Evolutionary conservation across 2,329 filamentous ascomycete genomes (phyloP), one percentile per base, ranked within the genome.

Genomic region (Cladorrhinum sp.): DNA sequence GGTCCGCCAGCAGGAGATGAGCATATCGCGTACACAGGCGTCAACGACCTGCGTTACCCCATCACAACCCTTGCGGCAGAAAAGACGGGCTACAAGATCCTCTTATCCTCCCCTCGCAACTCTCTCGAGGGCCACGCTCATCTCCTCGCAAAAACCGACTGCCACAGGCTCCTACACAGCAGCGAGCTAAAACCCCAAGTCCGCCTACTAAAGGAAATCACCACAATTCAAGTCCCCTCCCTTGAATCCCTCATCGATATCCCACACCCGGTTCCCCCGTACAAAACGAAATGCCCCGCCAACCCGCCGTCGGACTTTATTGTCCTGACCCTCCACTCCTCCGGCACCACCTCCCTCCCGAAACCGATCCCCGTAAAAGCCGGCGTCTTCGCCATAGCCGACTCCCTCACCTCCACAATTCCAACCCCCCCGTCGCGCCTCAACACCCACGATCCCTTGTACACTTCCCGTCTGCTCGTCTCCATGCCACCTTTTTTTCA

Each of bases 321-420:
- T 5, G 9, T 28, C 26, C 26, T 62, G 30, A 64, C 62, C 51
- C 62, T 64, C 51, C 62, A 64, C 55, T 62, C 62, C 1, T 62
- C 60, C 36, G 62, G 62, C 14, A 58, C 62, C n/a, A 62, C 62
- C 2, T 60, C 60, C 33, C 46, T 58, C 1, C 62, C 62, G 1
- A 62, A 62, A 28, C 62, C 60, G 6, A 55, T 64, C 8, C 23
- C 50, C 30, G 18, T 57, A 30, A 62, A 60, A 28, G 54, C 57
- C 10, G 62, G 62, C 18, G 36, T 60, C 6, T 28, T 60, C 9
- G n/a, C 54, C 2, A 57, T 51, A 14, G 33, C 33, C 24, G 30
- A 51, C n/a, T 24, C 56, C n/a, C 46, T 48, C 14, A n/a, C 23
- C 2, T n/a, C 24, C 16, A 18, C 18, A 28, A n/a, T 61, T 14